Percentiles rank a stretch among this genome's conserved stretches.
Conservation (phyloP, 1,284 basidiomycete species). For the Uromyces viciae-fabae region DNA sequence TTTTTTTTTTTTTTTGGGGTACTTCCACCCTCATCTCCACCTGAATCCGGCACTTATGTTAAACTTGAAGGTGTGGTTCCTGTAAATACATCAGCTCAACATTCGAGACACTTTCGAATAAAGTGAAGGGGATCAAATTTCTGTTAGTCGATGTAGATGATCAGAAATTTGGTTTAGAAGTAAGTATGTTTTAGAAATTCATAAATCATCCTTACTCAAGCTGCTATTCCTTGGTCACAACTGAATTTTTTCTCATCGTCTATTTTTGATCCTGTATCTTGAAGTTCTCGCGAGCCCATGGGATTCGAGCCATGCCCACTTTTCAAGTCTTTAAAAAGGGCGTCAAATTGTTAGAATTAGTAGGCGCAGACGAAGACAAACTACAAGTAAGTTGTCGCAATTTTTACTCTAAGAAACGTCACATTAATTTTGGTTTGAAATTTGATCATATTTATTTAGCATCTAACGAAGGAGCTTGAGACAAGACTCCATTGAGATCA, state of each 20-base stretch:
- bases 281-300: slow-evolving; percentile 25
- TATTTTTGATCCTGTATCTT: background rate
- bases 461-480: too few species aligned
- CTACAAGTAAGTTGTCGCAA: background rate
- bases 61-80: slow-evolving; percentile 24
- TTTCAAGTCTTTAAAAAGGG: slow-evolving; percentile 39
- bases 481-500: too few species aligned
- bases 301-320: slow-evolving; percentile 39
- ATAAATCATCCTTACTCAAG: background rate
- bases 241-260: background rate
- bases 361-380: slow-evolving; percentile 33
- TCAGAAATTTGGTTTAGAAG: slow-evolving; percentile 21
- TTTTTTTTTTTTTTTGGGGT: background rate
- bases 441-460: too few species aligned
- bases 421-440: slow-evolving; percentile 55
- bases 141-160: slow-evolving; percentile 36
- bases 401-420: slow-evolving; percentile 3
- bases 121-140: background rate
- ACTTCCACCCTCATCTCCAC: background rate
- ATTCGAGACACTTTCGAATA: slow-evolving; percentile 18
- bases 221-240: background rate
- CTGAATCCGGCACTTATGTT: background rate
- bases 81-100: slow-evolving; percentile 25
- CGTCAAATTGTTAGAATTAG: slow-evolving; percentile 27
- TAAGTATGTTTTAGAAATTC: background rate